Base-by-base conservation (phyloP, 2,329 filamentous ascomycete species). In the Knufia petricola region DNA sequence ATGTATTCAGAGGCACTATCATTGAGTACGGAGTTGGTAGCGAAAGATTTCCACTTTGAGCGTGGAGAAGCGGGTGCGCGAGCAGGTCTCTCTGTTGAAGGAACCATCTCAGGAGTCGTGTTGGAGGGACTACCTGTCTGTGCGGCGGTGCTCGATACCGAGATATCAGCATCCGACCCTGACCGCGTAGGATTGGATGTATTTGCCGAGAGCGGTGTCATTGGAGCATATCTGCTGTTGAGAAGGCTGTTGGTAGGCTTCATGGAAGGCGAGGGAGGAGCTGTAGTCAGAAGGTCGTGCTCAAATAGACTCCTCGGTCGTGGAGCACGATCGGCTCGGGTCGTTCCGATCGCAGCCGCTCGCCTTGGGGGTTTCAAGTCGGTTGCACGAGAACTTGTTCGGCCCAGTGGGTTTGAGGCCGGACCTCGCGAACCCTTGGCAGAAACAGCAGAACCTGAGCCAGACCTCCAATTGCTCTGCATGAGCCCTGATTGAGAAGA, bases 151-250 rank as follows among this genome's bases (percentile, higher is more conserved):
- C 32, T 36, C 32, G 15, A 17, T 6, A 13, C 15, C 7, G 32
- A 36, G 15, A 17, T 13, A n/a, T 36, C 32, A 13, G 32, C 10
- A 36, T 36, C 10, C 4, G 32, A 36, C 7, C 32, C 32, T 4
- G 32, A 36, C 15, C 10, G 32, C 15, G 32, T 17, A 36, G 32
- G 10, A 36, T 6, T 17, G 15, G 32, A n/a, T 8, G 9, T 13
- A 8, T 7, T 36, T 6, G 13, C 13, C 15, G 9, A 17, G 6
- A 6, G 12, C 12, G 44, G 44, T 19, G 24, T 13, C 23, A 38
- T 9, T 9, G 32, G 19, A 28, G 44, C 44, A 20, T 20, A 47
- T 21, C 28, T 37, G 44, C 44, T 47, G 34, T 47, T 30, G 3
- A 39, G 32, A 9, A 47, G 44, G 19, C 19, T 19, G 21, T 24